Conservation (phyloP, 2,329 filamentous ascomycete genomes). For the Raffaelea ambrosiae region DNA sequence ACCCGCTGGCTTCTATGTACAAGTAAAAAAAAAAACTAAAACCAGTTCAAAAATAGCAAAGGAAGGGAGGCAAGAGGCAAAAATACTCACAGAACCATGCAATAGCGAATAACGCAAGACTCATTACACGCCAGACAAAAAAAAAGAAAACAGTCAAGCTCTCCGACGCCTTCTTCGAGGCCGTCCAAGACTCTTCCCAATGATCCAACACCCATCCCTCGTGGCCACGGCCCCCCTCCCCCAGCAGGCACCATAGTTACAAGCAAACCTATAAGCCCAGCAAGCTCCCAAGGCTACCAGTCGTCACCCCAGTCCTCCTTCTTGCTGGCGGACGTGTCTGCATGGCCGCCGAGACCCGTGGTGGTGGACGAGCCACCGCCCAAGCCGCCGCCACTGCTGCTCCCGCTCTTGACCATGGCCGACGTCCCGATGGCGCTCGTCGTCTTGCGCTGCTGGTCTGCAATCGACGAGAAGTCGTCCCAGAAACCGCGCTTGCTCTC, state of each 20-base stretch:
- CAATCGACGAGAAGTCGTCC: constrained; percentile 76
- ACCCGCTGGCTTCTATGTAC: background rate
- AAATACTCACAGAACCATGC: no score
- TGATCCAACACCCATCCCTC: no score
- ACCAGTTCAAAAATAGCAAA: no score
- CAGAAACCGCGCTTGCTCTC: constrained; percentile 77
- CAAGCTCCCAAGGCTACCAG: constrained; percentile 31
- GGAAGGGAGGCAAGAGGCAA: no score
- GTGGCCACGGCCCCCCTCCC: background rate
- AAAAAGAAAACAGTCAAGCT: no score
- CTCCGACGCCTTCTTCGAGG: no score
- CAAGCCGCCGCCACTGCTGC: constrained; percentile 14
- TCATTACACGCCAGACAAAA: no score
- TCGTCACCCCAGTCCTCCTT: constrained; percentile 56
- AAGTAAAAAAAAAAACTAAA: background rate
- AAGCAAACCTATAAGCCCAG: background rate
- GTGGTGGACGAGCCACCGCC: no score
- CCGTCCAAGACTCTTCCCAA: no score
- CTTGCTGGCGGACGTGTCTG: constrained; percentile 21
- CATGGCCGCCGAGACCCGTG: no score
- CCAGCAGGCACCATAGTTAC: background rate
- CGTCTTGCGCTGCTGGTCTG: constrained; percentile 39
- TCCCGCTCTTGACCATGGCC: constrained; percentile 48
- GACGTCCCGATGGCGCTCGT: constrained; percentile 49
- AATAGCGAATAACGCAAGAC: no score